These are phyloP conservation scores for Takashimella tepidaria DNA, from an alignment of 1,284 basidiomycete species.

Conservation along the genomic window DNA sequence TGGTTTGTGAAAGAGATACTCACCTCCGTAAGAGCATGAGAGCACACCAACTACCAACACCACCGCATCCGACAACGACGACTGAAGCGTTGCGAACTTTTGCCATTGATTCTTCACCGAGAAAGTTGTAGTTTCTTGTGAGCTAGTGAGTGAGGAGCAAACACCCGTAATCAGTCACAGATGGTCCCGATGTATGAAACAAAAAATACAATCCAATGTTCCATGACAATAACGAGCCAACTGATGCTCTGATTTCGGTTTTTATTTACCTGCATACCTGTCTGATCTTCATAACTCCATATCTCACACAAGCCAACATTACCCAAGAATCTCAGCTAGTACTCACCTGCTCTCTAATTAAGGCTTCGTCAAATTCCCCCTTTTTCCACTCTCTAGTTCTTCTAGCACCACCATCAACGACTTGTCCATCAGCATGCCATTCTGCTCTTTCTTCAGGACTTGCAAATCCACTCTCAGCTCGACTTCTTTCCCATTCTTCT, in stretches of 20 bases:
- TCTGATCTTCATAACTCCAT: too few relatives aligned
- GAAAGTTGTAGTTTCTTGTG: conserved; percentile 89
- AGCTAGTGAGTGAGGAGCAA: conserved; percentile 55
- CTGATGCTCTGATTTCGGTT: too few relatives aligned
- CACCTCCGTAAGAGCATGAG: conserved; percentile 76
- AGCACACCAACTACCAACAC: conserved; percentile 92
- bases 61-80: conserved; percentile 87
- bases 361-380: conserved; percentile 62
- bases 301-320: too few relatives aligned
- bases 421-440: conserved; percentile 20
- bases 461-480: conserved; percentile 21
- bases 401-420: conserved; percentile 11
- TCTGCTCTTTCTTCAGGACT: conserved; percentile 28
- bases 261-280: too few relatives aligned
- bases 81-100: conserved; percentile 72
- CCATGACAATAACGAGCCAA: too few relatives aligned
- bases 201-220: too few relatives aligned
- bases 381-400: conserved; percentile 28
- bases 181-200: too few relatives aligned
- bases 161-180: too few relatives aligned
- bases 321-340: not conserved
- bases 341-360: conserved; percentile 61
- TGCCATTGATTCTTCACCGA: conserved; percentile 83
- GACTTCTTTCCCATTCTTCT: conserved; percentile 36
- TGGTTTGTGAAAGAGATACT: too few relatives aligned